Base-by-base conservation (phyloP, 2,329 filamentous ascomycete genomes). In the Fusarium kyushuense region DNA sequence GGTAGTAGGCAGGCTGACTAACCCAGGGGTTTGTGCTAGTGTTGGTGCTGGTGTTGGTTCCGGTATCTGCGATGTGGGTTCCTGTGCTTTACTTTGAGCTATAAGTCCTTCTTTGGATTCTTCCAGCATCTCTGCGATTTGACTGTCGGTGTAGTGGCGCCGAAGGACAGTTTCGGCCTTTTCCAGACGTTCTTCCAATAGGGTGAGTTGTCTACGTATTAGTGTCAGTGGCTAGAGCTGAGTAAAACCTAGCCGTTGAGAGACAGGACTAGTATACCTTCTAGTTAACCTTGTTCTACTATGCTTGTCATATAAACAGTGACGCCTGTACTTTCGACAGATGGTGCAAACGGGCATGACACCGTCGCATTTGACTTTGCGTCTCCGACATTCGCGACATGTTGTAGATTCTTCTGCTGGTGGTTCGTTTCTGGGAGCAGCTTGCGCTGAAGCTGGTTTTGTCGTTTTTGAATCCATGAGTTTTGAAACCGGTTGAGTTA, bases 91-190 rank as follows among this genome's bases (percentile, higher is more conserved):
- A 12, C n/a, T 52, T 8, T 65, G 45, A 3, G 25, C n/a, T 14
- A 33, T 4, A 1, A 65, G 47, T 11, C 35, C 49, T 51, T 67
- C 63, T 16, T 63, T 69, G n/a, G 60, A 42, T 0, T 64, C 64
- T 14, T 65, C 58, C 1, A 71, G 19, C 56, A 71, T 63, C 30
- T 69, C 64, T 4, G 57, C 64, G 10, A 71, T 68, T 41, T 71
- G 68, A 16, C 51, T 42, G n/a, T 65, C 48, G 12, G 55, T 68
- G n/a, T 68, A 71, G 41, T 70, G 67, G 1, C 63, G 54, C 25
- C 59, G 52, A 40, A 70, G n/a, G 16, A 70, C 54, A 10, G 67
- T 69, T 27, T 70, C 67, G 6, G 67, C 67, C 33, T 65, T 70
- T 46, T 70, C 67, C 3, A 70, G 59, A 2, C 67, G 63, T 36